Evolutionary conservation across 495 filamentous ascomycete species (phyloP), one percentile per base, ranked within the genome.

Genomic region (Schizothecium vesticola): DNA sequence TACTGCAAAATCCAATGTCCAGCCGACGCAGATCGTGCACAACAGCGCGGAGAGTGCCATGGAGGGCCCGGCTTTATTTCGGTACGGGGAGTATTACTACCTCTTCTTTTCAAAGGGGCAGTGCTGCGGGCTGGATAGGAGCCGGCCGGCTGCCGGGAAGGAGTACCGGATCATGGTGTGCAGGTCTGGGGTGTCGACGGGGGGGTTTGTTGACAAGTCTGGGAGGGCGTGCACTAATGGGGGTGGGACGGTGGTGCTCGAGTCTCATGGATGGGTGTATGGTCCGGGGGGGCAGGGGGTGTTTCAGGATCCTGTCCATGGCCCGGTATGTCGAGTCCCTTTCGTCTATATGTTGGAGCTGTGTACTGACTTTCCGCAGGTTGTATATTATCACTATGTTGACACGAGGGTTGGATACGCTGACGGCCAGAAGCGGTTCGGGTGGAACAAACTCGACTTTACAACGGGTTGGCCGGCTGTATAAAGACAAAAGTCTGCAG

Each of bases 321-420:
- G 79, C 23, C 76, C 76, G 59, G 77, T 78, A 25, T 74, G 78
- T 13, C 7, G 3, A 19, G 33, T 43, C 5, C 33, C 1, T 19
- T 12, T 19, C 73, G 22, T 29, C 3, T 26, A 11, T 24, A 16
- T 16, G 25, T 28, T 12, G 58, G 58, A 60, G 23, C 23, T 4
- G 13, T 0, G 23, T 29, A 9, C 10, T 22, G 22, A 58, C 10
- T 21, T 0, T 63, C 21, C 21, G 0, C 75, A 86, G 29, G 81
- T 92, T 16, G 81, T 92, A 19, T 92, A 92, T 73, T 92, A 92
- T 70, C 89, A 92, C 71, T 92, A 92, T 55, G 76, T 78, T 8
- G 83, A 92, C 71, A 91, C 86, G 0, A 84, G 70, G 3, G 80
- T 92, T 69, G 89, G 90, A 0, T 88, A 86, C 70, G 85, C 80